Evolutionary conservation across 345 rosid genomes (phyloP), one percentile per base, ranked within the genome.

Genomic region (Rhodamnia argentea): DNA sequence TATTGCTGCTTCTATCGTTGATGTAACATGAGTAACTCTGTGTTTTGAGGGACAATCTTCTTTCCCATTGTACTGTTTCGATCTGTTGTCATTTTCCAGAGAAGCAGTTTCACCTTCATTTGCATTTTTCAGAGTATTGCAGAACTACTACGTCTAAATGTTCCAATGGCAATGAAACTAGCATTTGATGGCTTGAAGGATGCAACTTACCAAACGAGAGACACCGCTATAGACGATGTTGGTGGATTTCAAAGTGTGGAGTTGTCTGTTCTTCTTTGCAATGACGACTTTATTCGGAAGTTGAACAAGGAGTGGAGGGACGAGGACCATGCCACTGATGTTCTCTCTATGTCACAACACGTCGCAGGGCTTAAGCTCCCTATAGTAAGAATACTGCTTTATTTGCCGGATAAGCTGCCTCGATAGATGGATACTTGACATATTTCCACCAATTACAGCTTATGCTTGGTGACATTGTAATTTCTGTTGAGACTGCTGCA

Each of bases 231-330:
- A 83, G 87, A 89, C 60, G 94, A 95, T 82, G 81, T 96, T 86
- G 98, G 96, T 84, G 95, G 93, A 15, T 97, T 87, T 83, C 91
- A 93, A 86, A 94, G 91, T 82, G 92, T 95, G 2, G 98, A 96
- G 87, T 90, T 97, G 91, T 95, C 98, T 27, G 92, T 95, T 8
- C 93, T 97, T 70, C 97, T 97, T 83, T 96, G 99, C 85, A 94
- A 96, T 64, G 95, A 97, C 83, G 94, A 94, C 8, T 96, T 97
- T 86, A 97, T 96, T 44, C 88, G 91, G 51, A 92, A 97, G 90
- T 98, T 97, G 27, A 97, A 96, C 74, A 93, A 94, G 87, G 99
- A 97, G 88, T 96, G 99, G 99, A 95, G 98, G 86, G 98, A 89
- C 57, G 98, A 97, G 93, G 98, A 97, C 87, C 96, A 92, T 88